Evolutionary conservation across 106 monocot species (phyloP), one percentile per base, ranked within the genome.

Genomic region (Acanthochlamys bracteata): DNA sequence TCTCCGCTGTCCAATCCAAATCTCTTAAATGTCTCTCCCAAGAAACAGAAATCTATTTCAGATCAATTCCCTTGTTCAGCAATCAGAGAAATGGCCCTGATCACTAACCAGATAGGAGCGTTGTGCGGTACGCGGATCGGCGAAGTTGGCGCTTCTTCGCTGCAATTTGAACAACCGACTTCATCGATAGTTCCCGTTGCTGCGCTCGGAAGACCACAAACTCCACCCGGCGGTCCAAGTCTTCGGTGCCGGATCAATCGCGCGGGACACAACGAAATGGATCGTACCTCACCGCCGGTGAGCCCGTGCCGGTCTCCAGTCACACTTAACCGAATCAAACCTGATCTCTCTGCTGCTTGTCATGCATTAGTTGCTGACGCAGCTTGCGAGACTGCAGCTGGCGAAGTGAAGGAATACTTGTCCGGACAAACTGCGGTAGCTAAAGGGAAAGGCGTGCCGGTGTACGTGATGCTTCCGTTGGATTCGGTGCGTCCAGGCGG

Each of bases 381-480:
- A 7, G 25, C 45, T 8, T 17, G 24, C 24, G 41, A 55, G 55
- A 55, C 20, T 1, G 46, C 42, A 15, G 21, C 11, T 54, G 75
- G 63, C 23, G 67, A 63, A 45, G 68, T 25, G 61, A 59, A 10
- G 53, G 71, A 75, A 42, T 4, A 66, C 25, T 10, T 39, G 26
- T 73, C 24, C 4, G 53, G 24, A 7, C 71, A 41, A 25, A 17
- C 21, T 41, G 42, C 0, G 39, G 33, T 33, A 6, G 39, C 20
- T 21, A 53, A 25, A 52, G 43, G 61, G 61, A 71, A 40, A 7
- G 93, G 93, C 10, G 93, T 93, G 39, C 88, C 88, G 73, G 93
- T 93, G 26, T 93, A 73, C 68, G 93, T 93, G 71, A 93, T 93
- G 93, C 80, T 93, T 53, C 93, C 93, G 43, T 74, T 89, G 59